These are phyloP conservation scores for Vicia sativa DNA, from an alignment of 306 rosid species.

Conservation along the genomic window DNA sequence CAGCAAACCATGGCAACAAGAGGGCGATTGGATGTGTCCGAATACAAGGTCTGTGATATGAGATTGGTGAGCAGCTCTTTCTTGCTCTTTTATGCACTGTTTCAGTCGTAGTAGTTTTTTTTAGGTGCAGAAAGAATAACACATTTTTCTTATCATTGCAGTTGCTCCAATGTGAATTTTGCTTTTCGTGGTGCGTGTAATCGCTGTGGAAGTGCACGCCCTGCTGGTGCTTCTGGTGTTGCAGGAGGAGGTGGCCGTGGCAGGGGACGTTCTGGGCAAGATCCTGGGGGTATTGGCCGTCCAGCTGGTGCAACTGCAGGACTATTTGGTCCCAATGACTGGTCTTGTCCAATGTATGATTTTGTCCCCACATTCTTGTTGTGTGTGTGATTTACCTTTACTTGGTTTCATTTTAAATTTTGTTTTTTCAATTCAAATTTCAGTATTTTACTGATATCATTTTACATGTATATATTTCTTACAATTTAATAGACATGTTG, in stretches of 20 bases:
- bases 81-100: constrained; percentile 59
- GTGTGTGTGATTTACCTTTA: constrained; percentile 14
- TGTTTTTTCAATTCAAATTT: constrained; percentile 15
- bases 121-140: constrained; percentile 43
- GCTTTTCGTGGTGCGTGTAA: constrained; percentile 99
- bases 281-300: constrained; percentile 67
- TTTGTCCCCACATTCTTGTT: not conserved
- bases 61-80: constrained; percentile 97
- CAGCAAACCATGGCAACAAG: constrained; percentile 97
- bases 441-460: constrained; percentile 22
- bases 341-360: constrained; percentile 97
- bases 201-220: constrained; percentile 98
- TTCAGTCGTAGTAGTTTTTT: constrained; percentile 12
- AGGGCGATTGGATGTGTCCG: constrained; percentile 98
- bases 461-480: constrained; percentile 7
- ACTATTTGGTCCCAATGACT: constrained; percentile 97
- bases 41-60: constrained; percentile 99
- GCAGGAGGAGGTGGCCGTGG: constrained; percentile 90
- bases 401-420: constrained; percentile 4
- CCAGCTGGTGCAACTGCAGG: constrained; percentile 68
- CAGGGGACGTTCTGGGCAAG: constrained; percentile 76
- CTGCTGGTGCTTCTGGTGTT: constrained; percentile 82
- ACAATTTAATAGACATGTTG: not conserved
- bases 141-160: constrained; percentile 49
- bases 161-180: constrained; percentile 94